Evolutionary conservation across 179 eudicot genomes (phyloP).

Genomic region (Silene coronaria): DNA sequence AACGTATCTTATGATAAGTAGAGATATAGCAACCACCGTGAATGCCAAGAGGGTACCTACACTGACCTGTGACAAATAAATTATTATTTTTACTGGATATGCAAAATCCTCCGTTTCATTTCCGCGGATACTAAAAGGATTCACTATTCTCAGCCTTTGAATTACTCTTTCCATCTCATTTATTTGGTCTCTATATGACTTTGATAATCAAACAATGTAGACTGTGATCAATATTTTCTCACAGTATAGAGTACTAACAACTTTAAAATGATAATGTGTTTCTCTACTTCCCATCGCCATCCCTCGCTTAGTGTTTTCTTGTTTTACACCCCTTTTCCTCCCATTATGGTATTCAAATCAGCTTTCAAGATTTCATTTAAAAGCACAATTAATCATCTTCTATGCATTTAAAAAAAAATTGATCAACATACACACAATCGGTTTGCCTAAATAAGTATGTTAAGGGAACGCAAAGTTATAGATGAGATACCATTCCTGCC

Average conservation of each 20-base stretch:
- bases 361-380: background rate
- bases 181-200: no score
- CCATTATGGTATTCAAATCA: background rate
- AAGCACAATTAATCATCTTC: background rate
- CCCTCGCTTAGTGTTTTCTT: no score
- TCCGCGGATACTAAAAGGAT: no score
- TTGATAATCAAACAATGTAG: no score
- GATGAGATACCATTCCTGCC: slow-evolving; percentile 79
- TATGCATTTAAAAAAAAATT: background rate
- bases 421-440: background rate
- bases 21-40: slow-evolving; percentile 85
- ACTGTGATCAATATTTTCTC: no score
- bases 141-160: no score
- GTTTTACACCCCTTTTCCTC: background rate
- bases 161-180: no score
- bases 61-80: slow-evolving; percentile 58
- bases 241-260: no score
- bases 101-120: no score
- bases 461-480: slow-evolving; percentile 17
- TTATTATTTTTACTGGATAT: background rate
- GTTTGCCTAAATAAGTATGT: background rate
- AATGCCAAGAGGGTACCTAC: slow-evolving; percentile 94
- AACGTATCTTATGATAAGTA: slow-evolving; percentile 73
- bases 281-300: no score
- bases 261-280: no score